Base-by-base conservation (phyloP, 352 stramenopile genomes). In the Globisporangium radiosum region DNA sequence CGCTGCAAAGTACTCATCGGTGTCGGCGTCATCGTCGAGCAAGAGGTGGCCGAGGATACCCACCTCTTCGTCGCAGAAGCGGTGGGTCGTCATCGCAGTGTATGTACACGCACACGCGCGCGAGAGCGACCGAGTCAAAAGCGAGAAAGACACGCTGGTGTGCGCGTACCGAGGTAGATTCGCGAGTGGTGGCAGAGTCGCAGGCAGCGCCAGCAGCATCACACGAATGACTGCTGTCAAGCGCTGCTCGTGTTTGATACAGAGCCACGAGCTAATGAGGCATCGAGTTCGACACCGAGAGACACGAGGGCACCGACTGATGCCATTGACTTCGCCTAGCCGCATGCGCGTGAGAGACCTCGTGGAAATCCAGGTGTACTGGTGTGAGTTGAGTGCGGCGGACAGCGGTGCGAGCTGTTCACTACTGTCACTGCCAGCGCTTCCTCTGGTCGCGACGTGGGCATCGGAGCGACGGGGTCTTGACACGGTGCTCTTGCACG, bases 41-140 rank as follows among this genome's bases (percentile, higher is more conserved):
- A 62, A 25, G 10, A 62, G 49, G 17, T 57, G 50, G 38, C 19
- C 15, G 40, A 62, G 57, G n/a, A 62, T 62, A 52, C 42, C 57
- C 5, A 62, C 57, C 40, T 62, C 57, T 57, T 56, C 57, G 25
- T 56, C 57, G 15, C 57, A 62, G 43, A 62, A 56, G 56, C 38
- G 25, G 19, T 54, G 40, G 9, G 49, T 52, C n/a, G 49, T n/a
- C 54, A 50, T 59, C 8, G 36, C 17, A 15, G 40, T 44, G 40
- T 44, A 13, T 14, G 7, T 14, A 13, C 40, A 13, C 40, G 40
- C 40, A 13, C 40, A 44, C 7, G 40, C 40, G 40, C 7, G 40
- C 11, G 40, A 33, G 25, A 11, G 17, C 51, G 0, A 39, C 13
- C 5, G 53, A 6, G 53, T 14, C 47, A 4, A 15, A 33, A 33